Base-by-base conservation (phyloP, 495 filamentous ascomycete genomes). In the Margaritispora aquatica region DNA sequence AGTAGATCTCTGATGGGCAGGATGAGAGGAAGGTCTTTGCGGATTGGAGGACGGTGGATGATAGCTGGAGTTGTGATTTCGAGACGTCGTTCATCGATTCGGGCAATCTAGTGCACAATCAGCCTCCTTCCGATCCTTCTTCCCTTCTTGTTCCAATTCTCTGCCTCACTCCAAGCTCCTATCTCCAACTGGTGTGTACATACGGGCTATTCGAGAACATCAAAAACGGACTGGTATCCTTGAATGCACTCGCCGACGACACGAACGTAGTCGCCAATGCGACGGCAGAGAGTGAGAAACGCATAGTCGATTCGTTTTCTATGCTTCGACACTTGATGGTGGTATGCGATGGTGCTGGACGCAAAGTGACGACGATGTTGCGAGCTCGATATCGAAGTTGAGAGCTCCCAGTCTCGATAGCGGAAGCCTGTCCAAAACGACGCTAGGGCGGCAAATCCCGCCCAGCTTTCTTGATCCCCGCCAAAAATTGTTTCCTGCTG, bases 221-320 rank as follows among this genome's bases (percentile, higher is more conserved):
- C 72, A 96, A 80, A 69, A 95, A 94, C 17, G 92, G 92, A 46
- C 90, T 92, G 0, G 91, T 88, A 66, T 96, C 87, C 50, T 80
- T 82, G 73, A 95, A 93, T 17, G 91, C 91, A 36, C 81, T 77
- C 53, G 76, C 83, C 17, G 38, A 44, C 13, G 78, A 72, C 57
- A 77, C 75, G 70, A 79, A 76, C 66, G 77, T 79, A 60, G 88
- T 79, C 69, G 87, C 80, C 56, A 83, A 73, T 60, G 82, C 77
- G 54, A 85, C 70, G 66, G 82, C 77, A 55, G 85, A 70, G 67
- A 74, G 74, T 61, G 77, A 82, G 63, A 85, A 68, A 77, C 80
- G 79, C 85, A 89, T 88, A 75, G 69, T 69, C 66, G 65, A 38
- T 67, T 44, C 2, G 57, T 58, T n/a, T n/a, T 20, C 17, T 54